A percentile compares a stretch with the other conserved stretches of the same genome.
Evolutionary conservation across 2,329 filamentous ascomycete genomes (phyloP).

Genomic region (Penicillium oxalicum): DNA sequence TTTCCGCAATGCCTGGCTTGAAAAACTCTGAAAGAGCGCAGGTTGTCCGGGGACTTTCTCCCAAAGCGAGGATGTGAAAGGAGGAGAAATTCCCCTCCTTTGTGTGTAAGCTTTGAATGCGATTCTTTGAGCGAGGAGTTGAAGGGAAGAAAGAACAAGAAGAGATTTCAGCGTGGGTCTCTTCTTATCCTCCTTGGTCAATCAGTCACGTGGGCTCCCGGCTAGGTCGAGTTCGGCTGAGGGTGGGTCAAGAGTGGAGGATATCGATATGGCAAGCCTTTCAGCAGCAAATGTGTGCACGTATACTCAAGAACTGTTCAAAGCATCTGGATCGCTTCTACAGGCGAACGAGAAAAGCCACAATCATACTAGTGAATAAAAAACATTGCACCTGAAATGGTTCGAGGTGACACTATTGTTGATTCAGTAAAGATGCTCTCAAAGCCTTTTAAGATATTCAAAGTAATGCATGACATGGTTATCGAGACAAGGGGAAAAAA

Average conservation of each 20-base stretch:
- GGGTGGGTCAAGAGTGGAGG: neutral
- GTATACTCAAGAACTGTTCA: too few relatives aligned
- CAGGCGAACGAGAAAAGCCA: too few relatives aligned
- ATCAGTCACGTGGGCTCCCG: constrained; percentile 13
- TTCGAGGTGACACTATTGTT: neutral
- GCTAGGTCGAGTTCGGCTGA: constrained; percentile 18
- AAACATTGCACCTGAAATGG: too few relatives aligned
- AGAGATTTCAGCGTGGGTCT: constrained; percentile 18
- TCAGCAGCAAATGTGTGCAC: too few relatives aligned
- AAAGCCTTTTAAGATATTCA: neutral
- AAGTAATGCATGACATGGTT: constrained; percentile 18
- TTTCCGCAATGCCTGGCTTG: constrained; percentile 70
- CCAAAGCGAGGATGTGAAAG: constrained; percentile 65
- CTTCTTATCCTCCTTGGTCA: constrained; percentile 13
- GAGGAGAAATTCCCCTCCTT: constrained; percentile 44
- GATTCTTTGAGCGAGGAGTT: constrained; percentile 98
- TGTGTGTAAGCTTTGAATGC: constrained; percentile 98
- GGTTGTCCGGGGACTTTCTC: constrained; percentile 99
- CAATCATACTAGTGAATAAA: too few relatives aligned
- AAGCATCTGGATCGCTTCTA: too few relatives aligned
- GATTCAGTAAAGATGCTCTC: neutral
- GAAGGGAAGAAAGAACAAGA: constrained; percentile 40
- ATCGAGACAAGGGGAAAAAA: constrained; percentile 14
- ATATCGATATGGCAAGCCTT: too few relatives aligned
- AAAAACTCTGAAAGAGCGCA: constrained; percentile 36